phyloP scores from a whole-genome alignment of 805 yeast species.

The Yamadazyma tumulicola region DNA sequence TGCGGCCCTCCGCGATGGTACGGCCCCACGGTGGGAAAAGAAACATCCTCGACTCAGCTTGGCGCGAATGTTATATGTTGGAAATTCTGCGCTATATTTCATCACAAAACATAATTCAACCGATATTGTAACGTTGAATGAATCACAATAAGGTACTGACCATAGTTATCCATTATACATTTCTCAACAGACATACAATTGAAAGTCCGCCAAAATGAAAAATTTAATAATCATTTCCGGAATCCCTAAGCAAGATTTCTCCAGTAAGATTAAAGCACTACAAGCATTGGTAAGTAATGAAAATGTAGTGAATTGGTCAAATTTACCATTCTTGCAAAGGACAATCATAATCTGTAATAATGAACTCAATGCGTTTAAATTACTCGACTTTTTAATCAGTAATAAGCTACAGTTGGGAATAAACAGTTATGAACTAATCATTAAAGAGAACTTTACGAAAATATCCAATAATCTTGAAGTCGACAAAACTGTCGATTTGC shows the following conservation, averaged over 20 bases:
- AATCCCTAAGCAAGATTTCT: constrained; percentile 28
- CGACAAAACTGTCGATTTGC: constrained; percentile 8
- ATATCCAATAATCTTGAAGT: constrained; percentile 3
- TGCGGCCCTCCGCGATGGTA: no score
- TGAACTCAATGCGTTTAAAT: constrained; percentile 21
- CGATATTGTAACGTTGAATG: no score
- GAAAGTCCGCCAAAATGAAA: constrained; percentile 15
- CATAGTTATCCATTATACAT: no score
- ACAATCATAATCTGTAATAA: constrained; percentile 31
- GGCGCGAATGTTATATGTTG: no score
- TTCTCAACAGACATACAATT: no score
- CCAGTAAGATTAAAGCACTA: constrained; percentile 1
- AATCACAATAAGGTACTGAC: no score
- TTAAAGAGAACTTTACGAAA: constrained; percentile 8
- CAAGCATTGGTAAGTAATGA: constrained; percentile 22
- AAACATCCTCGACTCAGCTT: no score
- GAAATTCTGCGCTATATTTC: no score
- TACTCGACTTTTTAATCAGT: constrained; percentile 18
- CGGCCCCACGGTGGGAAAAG: no score
- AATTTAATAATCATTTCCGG: constrained; percentile 37
- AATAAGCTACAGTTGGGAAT: constrained; percentile 10
- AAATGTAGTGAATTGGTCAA: constrained; percentile 34
- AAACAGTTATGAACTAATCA: background rate
- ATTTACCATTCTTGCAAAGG: constrained; percentile 32
- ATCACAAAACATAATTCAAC: no score